These are phyloP conservation scores for Candida sphagnicola DNA, from an alignment of 805 yeast species.

Conservation along the genomic window DNA sequence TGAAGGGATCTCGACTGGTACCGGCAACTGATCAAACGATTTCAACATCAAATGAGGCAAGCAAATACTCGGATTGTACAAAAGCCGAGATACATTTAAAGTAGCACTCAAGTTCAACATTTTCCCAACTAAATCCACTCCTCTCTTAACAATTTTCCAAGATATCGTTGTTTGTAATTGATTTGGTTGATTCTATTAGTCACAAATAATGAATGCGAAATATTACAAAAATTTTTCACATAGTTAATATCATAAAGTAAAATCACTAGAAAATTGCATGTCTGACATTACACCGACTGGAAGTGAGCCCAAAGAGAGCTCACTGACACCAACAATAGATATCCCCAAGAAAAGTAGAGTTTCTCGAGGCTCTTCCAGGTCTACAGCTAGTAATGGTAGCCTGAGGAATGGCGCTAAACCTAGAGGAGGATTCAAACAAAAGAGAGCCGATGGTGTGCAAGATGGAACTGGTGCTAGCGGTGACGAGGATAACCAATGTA, in stretches of 20 bases:
- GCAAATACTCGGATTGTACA: constrained; percentile 63
- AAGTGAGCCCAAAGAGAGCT: background rate
- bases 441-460: constrained; percentile 7
- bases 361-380: background rate
- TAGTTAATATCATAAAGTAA: background rate
- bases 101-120: constrained; percentile 75
- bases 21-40: constrained; percentile 56
- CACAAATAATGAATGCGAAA: background rate
- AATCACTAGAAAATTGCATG: background rate
- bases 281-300: background rate
- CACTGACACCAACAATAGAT: background rate
- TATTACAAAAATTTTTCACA: background rate
- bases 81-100: constrained; percentile 56
- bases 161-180: too few species aligned
- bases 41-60: constrained; percentile 57
- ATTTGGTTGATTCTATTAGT: too few species aligned
- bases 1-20: constrained; percentile 44
- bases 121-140: background rate
- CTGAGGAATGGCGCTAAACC: too few species aligned
- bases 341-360: background rate
- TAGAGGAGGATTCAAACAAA: too few species aligned
- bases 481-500: constrained; percentile 48
- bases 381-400: too few species aligned
- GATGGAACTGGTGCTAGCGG: too few species aligned
- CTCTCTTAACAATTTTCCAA: background rate